Evolutionary conservation across 2,329 filamentous ascomycete species (phyloP).

Genomic region (Ophiosphaerella herpotricha): DNA sequence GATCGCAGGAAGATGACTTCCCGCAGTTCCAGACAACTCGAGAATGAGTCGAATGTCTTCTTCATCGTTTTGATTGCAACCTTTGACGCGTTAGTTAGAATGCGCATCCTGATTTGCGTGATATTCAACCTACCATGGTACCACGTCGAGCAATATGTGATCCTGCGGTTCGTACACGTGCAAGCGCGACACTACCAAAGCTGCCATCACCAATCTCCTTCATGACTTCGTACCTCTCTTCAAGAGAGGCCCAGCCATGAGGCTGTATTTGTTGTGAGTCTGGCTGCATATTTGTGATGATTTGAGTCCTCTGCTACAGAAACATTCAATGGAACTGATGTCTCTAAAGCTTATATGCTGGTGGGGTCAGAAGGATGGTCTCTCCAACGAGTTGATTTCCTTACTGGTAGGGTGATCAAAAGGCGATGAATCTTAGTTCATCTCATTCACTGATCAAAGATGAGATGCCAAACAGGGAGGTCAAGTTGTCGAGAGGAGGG

Average conservation of each 20-base stretch:
- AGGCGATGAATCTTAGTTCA: conserved; percentile 32
- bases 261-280: conserved; percentile 74
- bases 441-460: conserved; percentile 34
- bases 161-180: conserved; percentile 87
- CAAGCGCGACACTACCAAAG: conserved; percentile 93
- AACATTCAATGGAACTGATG: conserved; percentile 12
- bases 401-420: conserved; percentile 26
- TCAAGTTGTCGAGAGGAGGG: conserved; percentile 23
- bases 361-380: conserved; percentile 15
- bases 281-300: conserved; percentile 69
- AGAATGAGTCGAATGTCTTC: conserved; percentile 94
- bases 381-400: conserved; percentile 3
- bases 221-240: conserved; percentile 94
- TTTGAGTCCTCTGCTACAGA: conserved; percentile 2
- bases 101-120: conserved; percentile 8
- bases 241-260: conserved; percentile 71
- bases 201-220: conserved; percentile 99
- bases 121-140: conserved; percentile 74
- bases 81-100: conserved; percentile 55
- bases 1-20: conserved; percentile 97
- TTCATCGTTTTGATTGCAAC: conserved; percentile 99
- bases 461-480: conserved; percentile 21
- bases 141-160: conserved; percentile 86
- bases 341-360: conserved; percentile 18
- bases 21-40: conserved; percentile 86